Conservation (phyloP, 1,284 basidiomycete species). For the Tilletia walkeri region DNA sequence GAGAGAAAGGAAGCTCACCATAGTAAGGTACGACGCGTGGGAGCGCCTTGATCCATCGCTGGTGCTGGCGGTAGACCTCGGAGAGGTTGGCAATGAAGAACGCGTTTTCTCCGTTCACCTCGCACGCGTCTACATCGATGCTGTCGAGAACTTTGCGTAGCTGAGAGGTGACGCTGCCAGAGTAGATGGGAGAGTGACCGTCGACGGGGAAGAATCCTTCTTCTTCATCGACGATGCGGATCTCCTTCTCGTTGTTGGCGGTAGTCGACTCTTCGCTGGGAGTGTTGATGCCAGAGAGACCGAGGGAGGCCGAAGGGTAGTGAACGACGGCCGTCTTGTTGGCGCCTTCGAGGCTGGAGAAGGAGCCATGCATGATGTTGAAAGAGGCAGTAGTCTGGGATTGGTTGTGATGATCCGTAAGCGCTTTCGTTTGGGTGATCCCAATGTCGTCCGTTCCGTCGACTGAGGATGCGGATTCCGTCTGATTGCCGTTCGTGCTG, state of each 20-base stretch:
- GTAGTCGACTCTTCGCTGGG: constrained; percentile 17
- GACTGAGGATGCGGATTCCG: background rate
- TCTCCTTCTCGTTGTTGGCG: constrained; percentile 1
- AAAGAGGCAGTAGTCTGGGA: background rate
- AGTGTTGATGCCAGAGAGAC: constrained; percentile 7
- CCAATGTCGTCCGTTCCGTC: background rate
- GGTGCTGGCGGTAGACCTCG: constrained; percentile 80
- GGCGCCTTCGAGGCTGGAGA: background rate
- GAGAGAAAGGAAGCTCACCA: constrained; percentile 21
- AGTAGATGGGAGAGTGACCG: constrained; percentile 31
- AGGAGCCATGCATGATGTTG: background rate
- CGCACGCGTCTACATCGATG: constrained; percentile 57
- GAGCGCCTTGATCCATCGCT: constrained; percentile 76
- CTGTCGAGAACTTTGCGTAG: constrained; percentile 37
- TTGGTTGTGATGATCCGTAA: background rate
- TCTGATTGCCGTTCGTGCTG: background rate
- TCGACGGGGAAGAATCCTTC: constrained; percentile 8
- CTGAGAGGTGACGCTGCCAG: constrained; percentile 42
- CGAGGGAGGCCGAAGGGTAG: constrained; percentile 6
- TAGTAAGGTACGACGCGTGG: constrained; percentile 80
- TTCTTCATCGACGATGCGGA: background rate
- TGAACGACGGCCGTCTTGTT: background rate
- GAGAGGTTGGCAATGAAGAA: constrained; percentile 95
- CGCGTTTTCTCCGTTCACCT: constrained; percentile 77
- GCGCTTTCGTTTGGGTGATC: constrained; percentile 4